Evolutionary conservation across 2,329 filamentous ascomycete genomes (phyloP).

Genomic region (Teratosphaeria destructans): DNA sequence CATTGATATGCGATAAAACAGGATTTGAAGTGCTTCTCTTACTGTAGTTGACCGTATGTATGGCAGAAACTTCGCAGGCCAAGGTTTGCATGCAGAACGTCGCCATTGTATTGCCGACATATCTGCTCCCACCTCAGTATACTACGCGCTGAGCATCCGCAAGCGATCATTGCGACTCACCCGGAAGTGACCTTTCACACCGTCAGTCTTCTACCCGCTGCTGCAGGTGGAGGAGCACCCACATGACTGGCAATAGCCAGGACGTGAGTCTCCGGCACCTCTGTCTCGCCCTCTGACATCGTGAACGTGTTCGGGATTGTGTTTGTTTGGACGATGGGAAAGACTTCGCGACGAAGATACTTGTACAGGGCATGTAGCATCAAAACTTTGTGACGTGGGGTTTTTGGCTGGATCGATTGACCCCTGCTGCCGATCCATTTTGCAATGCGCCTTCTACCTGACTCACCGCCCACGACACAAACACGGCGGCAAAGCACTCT

Average conservation of each 20-base stretch:
- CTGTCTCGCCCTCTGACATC: constrained; percentile 11
- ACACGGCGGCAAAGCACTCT: neutral
- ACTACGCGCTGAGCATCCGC: neutral
- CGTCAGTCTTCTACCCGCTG: constrained; percentile 9
- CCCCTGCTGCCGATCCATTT: neutral
- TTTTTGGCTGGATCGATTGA: neutral
- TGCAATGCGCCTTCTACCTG: neutral
- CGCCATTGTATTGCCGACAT: constrained; percentile 96
- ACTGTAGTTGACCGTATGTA: constrained; percentile 99
- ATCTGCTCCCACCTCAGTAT: constrained; percentile 42
- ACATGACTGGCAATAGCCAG: constrained; percentile 93
- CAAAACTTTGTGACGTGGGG: neutral
- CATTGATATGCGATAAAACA: neutral
- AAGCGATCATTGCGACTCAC: constrained; percentile 39
- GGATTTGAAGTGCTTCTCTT: constrained; percentile 13
- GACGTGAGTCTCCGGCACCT: constrained; percentile 55
- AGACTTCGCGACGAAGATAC: neutral
- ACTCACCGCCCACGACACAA: neutral
- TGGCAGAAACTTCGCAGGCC: constrained; percentile 83
- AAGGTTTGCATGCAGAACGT: constrained; percentile 89
- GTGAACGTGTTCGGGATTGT: neutral
- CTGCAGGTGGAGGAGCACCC: constrained; percentile 35
- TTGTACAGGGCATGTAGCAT: neutral
- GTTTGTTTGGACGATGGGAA: neutral
- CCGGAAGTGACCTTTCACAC: constrained; percentile 56